phyloP scores from a whole-genome alignment of 2,329 filamentous ascomycete genomes.

The Conoideocrella luteorostrata region DNA sequence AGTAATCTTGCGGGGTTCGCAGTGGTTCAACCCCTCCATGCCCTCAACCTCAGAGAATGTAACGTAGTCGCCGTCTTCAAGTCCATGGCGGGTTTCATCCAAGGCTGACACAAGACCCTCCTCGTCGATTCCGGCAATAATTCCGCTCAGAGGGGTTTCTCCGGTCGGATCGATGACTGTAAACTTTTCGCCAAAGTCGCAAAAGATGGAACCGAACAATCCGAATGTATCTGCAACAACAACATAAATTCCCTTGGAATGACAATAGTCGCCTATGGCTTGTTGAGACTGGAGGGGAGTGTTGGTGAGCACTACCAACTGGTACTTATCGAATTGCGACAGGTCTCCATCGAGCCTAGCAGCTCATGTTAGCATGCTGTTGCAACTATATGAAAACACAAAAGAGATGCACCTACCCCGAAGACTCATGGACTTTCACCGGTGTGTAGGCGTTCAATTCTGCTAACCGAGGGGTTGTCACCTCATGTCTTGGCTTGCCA shows the following conservation, averaged over 20 bases:
- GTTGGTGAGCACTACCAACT: conserved; percentile 86
- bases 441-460: conserved; percentile 97
- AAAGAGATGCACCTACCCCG: conserved; percentile 33
- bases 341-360: conserved; percentile 67
- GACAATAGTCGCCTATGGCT: conserved; percentile 84
- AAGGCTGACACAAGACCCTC: conserved; percentile 87
- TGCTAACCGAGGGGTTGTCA: conserved; percentile 81
- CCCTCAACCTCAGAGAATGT: conserved; percentile 91
- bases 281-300: conserved; percentile 75
- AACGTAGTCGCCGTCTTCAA: conserved; percentile 94
- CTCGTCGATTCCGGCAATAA: conserved; percentile 83
- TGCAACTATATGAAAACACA: conserved; percentile 8
- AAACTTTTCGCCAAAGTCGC: conserved; percentile 94
- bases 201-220: conserved; percentile 92
- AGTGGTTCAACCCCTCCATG: conserved; percentile 80
- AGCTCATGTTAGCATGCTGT: not conserved
- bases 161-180: conserved; percentile 84
- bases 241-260: conserved; percentile 86
- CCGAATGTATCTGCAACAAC: conserved; percentile 86
- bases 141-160: conserved; percentile 80
- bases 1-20: conserved; percentile 80
- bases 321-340: conserved; percentile 79
- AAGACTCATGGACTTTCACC: conserved; percentile 65
- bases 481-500: conserved; percentile 81
- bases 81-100: conserved; percentile 88